Conservation (phyloP, 2,329 filamentous ascomycete species). For the Dactylonectria estremocensis region DNA sequence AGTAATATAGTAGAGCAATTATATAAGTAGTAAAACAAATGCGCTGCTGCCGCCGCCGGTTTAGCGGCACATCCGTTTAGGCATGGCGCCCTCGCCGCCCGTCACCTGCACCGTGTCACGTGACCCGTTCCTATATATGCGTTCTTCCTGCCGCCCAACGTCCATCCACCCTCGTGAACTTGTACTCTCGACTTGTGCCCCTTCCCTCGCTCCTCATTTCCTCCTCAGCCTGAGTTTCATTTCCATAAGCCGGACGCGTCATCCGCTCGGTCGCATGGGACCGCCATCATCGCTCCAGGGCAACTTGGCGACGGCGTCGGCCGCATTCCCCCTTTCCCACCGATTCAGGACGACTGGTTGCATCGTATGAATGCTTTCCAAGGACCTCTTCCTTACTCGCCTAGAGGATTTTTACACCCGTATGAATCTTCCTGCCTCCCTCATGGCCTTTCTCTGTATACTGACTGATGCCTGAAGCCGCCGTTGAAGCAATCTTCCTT, state of each 20-base stretch:
- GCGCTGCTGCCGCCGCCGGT: not conserved
- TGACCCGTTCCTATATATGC: not conserved
- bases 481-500: not conserved
- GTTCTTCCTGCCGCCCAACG: not conserved
- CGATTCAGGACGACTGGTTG: not conserved
- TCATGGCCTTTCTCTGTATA: not conserved
- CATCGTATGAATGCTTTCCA: not conserved
- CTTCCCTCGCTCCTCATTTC: not conserved
- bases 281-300: not conserved
- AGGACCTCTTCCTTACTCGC: not conserved
- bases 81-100: not conserved
- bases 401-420: not conserved
- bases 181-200: not conserved
- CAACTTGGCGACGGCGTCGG: not conserved
- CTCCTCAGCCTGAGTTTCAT: constrained; percentile 1
- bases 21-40: too few species aligned
- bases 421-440: not conserved
- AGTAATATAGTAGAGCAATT: too few species aligned
- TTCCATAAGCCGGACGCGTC: not conserved
- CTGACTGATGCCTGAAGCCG: not conserved
- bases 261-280: not conserved
- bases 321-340: not conserved
- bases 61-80: not conserved
- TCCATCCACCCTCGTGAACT: not conserved
- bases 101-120: not conserved